phyloP scores from a whole-genome alignment of 2,329 filamentous ascomycete species.

The Fusarium torulosum region DNA sequence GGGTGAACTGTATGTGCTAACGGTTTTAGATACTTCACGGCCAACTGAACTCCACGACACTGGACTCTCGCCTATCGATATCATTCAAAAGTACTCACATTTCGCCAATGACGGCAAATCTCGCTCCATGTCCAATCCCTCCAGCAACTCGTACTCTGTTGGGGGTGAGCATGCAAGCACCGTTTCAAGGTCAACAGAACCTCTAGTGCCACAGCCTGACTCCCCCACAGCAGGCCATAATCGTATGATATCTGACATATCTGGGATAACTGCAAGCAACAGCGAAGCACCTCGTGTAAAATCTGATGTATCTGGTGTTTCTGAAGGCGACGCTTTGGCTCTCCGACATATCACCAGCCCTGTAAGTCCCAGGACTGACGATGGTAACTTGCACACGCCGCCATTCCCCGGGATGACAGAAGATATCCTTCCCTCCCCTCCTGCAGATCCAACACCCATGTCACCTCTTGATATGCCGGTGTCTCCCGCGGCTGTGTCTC shows the following conservation, averaged over 20 bases:
- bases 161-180: constrained; percentile 45
- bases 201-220: constrained; percentile 14
- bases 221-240: constrained; percentile 28
- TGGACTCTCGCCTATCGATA: constrained; percentile 55
- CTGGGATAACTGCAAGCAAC: constrained; percentile 30
- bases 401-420: constrained; percentile 17
- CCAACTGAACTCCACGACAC: constrained; percentile 61
- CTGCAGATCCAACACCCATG: constrained; percentile 17
- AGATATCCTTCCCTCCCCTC: constrained; percentile 32
- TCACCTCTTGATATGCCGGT: constrained; percentile 20
- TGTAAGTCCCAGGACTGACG: constrained; percentile 40
- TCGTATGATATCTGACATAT: constrained; percentile 43
- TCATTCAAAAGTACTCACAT: constrained; percentile 54
- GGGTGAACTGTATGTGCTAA: background rate
- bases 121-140: constrained; percentile 40
- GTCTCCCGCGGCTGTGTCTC: constrained; percentile 39
- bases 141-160: constrained; percentile 45
- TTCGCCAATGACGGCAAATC: constrained; percentile 34
- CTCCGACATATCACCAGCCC: constrained; percentile 35
- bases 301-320: constrained; percentile 45
- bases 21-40: constrained; percentile 57
- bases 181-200: constrained; percentile 48
- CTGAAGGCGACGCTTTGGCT: constrained; percentile 39
- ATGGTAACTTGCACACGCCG: constrained; percentile 15
- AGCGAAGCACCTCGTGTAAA: constrained; percentile 26